These are phyloP conservation scores for Colletotrichum sp. DNA, from an alignment of 2,329 filamentous ascomycete genomes.

Conservation along the genomic window DNA sequence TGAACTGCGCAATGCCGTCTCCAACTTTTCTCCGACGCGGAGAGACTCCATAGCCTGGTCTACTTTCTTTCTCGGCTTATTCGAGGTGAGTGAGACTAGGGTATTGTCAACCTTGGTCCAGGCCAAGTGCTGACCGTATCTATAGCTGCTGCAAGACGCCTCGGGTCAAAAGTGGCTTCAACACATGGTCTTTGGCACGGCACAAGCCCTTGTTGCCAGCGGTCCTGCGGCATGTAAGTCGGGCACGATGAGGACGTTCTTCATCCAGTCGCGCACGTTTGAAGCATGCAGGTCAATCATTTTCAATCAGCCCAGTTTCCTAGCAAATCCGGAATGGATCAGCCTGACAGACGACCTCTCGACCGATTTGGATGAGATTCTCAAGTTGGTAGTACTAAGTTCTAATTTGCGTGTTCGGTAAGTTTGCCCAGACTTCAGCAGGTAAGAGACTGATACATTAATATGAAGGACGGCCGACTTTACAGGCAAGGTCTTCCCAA, in stretches of 20 bases:
- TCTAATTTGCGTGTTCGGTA: slow-evolving; percentile 35
- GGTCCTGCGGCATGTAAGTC: slow-evolving; percentile 29
- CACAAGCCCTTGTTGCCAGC: slow-evolving; percentile 31
- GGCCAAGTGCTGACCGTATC: neutral
- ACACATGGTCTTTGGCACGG: slow-evolving; percentile 38
- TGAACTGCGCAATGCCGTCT: slow-evolving; percentile 24
- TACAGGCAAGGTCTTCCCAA: neutral
- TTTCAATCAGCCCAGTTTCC: slow-evolving; percentile 32
- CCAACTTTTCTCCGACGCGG: neutral
- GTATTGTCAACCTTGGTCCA: neutral
- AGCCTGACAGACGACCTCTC: neutral
- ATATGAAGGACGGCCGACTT: neutral
- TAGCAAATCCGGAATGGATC: slow-evolving; percentile 28
- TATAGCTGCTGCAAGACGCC: slow-evolving; percentile 35
- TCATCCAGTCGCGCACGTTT: slow-evolving; percentile 32
- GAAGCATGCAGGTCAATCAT: slow-evolving; percentile 36
- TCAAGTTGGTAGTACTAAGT: slow-evolving; percentile 35
- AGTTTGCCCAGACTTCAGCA: neutral
- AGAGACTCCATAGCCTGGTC: slow-evolving; percentile 31
- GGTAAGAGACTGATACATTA: neutral
- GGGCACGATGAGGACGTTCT: slow-evolving; percentile 28
- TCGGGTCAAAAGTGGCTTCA: slow-evolving; percentile 37
- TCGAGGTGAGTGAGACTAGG: slow-evolving; percentile 29
- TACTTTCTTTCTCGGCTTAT: slow-evolving; percentile 35
- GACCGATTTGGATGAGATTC: slow-evolving; percentile 25